These are phyloP conservation scores for Coemansia sp. DNA, from an alignment of 192 early-diverging fungal species.

Conservation along the genomic window DNA sequence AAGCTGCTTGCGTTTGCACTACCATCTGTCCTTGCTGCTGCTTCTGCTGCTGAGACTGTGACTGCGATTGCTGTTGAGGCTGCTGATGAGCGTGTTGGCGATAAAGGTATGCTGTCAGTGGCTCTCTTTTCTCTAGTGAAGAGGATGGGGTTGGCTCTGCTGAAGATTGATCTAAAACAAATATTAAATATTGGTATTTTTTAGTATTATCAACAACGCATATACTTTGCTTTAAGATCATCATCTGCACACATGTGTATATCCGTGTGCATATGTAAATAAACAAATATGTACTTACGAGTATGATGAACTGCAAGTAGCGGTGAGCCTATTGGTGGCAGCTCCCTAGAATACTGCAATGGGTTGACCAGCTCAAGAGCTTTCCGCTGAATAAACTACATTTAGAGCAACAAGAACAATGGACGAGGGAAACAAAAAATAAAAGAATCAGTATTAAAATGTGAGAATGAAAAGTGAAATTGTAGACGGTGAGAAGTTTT, in stretches of 20 bases:
- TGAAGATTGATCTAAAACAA: constrained; percentile 24
- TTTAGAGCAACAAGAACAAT: neutral
- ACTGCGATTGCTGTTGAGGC: constrained; percentile 1
- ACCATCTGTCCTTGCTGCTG: constrained; percentile 9
- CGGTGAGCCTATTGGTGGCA: constrained; percentile 47
- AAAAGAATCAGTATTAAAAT: neutral
- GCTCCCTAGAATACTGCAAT: constrained; percentile 24
- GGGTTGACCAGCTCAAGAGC: constrained; percentile 43
- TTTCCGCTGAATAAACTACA: constrained; percentile 45
- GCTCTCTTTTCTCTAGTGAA: constrained; percentile 30
- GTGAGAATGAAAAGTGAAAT: neutral
- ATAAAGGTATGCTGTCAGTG: constrained; percentile 38
- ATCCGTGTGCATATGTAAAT: no score
- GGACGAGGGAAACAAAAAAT: neutral
- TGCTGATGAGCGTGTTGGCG: constrained; percentile 20
- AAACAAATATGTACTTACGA: constrained; percentile 31
- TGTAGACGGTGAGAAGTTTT: neutral
- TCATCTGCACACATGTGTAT: no score
- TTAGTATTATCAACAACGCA: no score
- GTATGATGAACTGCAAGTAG: constrained; percentile 23
- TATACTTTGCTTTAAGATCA: no score
- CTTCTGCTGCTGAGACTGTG: constrained; percentile 10
- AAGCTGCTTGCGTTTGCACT: neutral
- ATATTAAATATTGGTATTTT: neutral
- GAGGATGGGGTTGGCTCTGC: constrained; percentile 31